Base-by-base conservation (phyloP, 2,329 filamentous ascomycete genomes). In the Ramularia endophylla region DNA sequence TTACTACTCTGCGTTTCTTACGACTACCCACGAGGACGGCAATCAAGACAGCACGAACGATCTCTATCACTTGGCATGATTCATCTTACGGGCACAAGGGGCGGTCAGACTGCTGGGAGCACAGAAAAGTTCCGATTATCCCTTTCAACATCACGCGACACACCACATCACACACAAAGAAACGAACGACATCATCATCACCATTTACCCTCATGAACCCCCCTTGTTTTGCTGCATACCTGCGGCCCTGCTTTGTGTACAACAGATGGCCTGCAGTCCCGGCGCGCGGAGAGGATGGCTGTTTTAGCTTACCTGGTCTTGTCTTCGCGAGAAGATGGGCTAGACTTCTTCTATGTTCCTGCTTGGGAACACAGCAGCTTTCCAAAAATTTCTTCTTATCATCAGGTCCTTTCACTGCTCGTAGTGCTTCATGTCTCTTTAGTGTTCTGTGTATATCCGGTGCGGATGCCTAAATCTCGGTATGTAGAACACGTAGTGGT, bases 1-100 rank as follows among this genome's bases (percentile, higher is more conserved):
- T 53, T 51, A 43, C 44, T 48, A 53, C 48, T 53, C 40, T 46
- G 50, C 50, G 50, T 53, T 51, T 45, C 44, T 51, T 51, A 53
- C 50, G 50, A 53, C 43, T 46, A 53, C 40, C 43, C 48, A 53
- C 50, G 50, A 53, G 46, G 40, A 52, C 43, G 50, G 50, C 50
- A 27, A 35, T 45, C 43, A 32, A 50, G 34, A 50, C 49, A 50
- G 49, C 42, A 50, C 44, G 46, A 48, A 52, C 40, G 43, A 48
- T 46, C 49, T 49, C 46, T 47, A 46, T 49, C 22, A 25, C 46
- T 46, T 52, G 49, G 49, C 49, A 52, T 50, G 41, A 45, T 43
- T 49, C 38, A 44, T 46, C 46, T 41, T 36, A 44, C 38, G 43
- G 43, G 40, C 41, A 48, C 38, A 40, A 25, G 49, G 41, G 49